Percentiles rank a stretch among this genome's conserved stretches.
Conservation (phyloP, 805 yeast species). For the Pichia membranifaciens region DNA sequence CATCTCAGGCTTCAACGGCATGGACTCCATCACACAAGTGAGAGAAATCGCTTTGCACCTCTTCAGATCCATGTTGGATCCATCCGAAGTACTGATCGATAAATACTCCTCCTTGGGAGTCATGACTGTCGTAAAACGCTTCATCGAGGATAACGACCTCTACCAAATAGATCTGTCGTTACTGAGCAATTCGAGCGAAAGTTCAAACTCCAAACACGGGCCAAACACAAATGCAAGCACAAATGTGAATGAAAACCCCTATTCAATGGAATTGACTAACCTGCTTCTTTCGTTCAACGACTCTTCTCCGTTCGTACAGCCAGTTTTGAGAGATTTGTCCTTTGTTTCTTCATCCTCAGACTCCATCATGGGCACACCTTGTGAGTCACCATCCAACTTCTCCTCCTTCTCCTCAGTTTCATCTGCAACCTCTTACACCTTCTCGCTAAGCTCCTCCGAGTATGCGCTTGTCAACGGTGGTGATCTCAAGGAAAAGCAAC, state of each 20-base stretch:
- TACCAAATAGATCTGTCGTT: conserved; percentile 18
- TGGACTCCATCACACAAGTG: conserved; percentile 33
- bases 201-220: background rate
- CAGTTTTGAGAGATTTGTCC: conserved; percentile 2
- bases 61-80: conserved; percentile 37
- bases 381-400: conserved; percentile 29
- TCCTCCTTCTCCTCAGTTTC: conserved; percentile 30
- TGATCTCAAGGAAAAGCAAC: background rate
- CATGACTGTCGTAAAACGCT: conserved; percentile 37
- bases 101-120: conserved; percentile 51
- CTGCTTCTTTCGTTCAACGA: conserved; percentile 15
- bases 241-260: conserved; percentile 2
- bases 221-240: too few relatives aligned
- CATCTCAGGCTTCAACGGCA: conserved; percentile 41
- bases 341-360: conserved; percentile 17
- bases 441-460: background rate
- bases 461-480: background rate
- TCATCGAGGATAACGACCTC: conserved; percentile 25
- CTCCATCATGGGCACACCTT: conserved; percentile 19
- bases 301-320: conserved; percentile 7
- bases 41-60: conserved; percentile 40
- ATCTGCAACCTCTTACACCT: conserved; percentile 28
- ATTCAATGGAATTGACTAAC: conserved; percentile 15
- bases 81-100: conserved; percentile 47
- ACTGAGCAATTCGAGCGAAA: conserved; percentile 6